Evolutionary conservation across 352 stramenopile species (phyloP).

Genomic region (Phytophthora chlamydospora): DNA sequence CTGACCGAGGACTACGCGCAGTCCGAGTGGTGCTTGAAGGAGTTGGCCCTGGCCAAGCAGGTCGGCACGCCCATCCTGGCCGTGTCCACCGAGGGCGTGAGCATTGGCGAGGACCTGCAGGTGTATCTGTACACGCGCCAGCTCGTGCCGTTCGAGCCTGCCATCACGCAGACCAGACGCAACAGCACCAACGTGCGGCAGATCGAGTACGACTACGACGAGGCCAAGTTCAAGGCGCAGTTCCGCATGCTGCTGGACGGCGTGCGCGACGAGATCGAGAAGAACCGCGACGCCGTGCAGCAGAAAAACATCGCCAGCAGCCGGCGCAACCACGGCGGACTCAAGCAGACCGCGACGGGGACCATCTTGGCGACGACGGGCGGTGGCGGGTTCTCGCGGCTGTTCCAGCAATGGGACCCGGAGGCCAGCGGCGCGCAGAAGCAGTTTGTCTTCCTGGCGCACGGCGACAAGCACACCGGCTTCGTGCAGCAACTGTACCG

Average conservation of each 20-base stretch:
- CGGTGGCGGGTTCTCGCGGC: constrained; percentile 48
- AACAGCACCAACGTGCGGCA: constrained; percentile 62
- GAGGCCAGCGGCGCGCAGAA: constrained; percentile 31
- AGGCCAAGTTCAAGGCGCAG: constrained; percentile 70
- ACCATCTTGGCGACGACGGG: constrained; percentile 31
- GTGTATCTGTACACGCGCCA: constrained; percentile 88
- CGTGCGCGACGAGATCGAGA: constrained; percentile 85
- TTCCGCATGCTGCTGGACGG: constrained; percentile 82
- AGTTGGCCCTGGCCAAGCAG: constrained; percentile 82
- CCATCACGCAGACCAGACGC: constrained; percentile 58
- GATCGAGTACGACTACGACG: constrained; percentile 85
- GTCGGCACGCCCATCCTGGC: constrained; percentile 78
- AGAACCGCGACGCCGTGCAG: constrained; percentile 54
- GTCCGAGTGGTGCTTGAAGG: constrained; percentile 88
- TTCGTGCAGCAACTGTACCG: constrained; percentile 77
- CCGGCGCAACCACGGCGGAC: constrained; percentile 23
- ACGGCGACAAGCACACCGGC: constrained; percentile 69
- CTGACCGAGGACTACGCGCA: constrained; percentile 81
- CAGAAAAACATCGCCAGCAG: constrained; percentile 50
- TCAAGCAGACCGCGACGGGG: constrained; percentile 35
- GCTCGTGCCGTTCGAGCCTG: constrained; percentile 77
- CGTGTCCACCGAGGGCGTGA: constrained; percentile 70
- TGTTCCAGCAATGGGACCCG: constrained; percentile 71
- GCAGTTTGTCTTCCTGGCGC: constrained; percentile 82
- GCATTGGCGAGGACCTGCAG: constrained; percentile 75